Conservation (phyloP, 257 asterid species). For the Primulina eburnea region DNA sequence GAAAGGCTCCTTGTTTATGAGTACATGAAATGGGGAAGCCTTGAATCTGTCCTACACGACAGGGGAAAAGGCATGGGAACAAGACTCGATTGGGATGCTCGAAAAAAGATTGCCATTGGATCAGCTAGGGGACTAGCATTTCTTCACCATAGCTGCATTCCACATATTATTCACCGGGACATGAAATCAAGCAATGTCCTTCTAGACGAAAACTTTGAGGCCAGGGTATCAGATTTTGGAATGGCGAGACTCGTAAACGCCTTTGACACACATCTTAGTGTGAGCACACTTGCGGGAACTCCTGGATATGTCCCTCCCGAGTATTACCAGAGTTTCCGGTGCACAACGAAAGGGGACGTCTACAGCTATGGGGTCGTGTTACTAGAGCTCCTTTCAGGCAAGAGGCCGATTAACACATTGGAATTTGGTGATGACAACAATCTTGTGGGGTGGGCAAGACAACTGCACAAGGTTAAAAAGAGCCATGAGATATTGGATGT, state of each 20-base stretch:
- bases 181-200: conserved; percentile 98
- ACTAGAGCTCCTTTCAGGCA: conserved; percentile 88
- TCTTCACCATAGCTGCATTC: conserved; percentile 96
- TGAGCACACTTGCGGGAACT: conserved; percentile 92
- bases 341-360: conserved; percentile 93
- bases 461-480: conserved; percentile 49
- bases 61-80: conserved; percentile 27
- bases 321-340: conserved; percentile 91
- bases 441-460: conserved; percentile 97
- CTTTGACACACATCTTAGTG: conserved; percentile 84
- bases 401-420: conserved; percentile 68
- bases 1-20: conserved; percentile 89
- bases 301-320: conserved; percentile 98
- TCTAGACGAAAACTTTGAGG: conserved; percentile 72
- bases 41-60: conserved; percentile 78
- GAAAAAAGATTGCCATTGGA: conserved; percentile 80
- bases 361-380: conserved; percentile 91
- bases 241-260: conserved; percentile 92
- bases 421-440: conserved; percentile 89
- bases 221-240: conserved; percentile 94
- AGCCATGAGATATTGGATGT: conserved; percentile 70
- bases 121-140: conserved; percentile 92
- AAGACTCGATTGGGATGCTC: conserved; percentile 62
- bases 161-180: conserved; percentile 92
- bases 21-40: conserved; percentile 92